Conservation (phyloP, 1,284 basidiomycete species). For the Abortiporus biennis region DNA sequence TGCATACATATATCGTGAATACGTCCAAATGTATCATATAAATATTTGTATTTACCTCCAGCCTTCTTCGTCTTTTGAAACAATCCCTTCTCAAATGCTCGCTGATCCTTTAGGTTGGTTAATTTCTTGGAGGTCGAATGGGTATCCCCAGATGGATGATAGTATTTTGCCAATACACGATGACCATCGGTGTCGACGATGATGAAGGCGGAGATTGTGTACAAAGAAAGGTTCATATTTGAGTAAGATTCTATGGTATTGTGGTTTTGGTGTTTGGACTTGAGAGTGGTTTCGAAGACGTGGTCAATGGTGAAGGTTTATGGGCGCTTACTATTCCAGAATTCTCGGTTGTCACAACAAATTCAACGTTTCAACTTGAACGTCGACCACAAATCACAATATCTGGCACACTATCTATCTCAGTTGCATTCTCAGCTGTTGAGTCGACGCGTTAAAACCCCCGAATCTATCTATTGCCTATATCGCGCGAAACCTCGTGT, state of each 20-base stretch:
- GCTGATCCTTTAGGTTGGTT: constrained; percentile 84
- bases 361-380: no score
- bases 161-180: constrained; percentile 95
- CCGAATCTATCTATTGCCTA: no score
- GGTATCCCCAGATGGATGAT: constrained; percentile 68
- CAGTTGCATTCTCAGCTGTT: no score
- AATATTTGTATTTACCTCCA: constrained; percentile 54
- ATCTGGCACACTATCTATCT: no score
- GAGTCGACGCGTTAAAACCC: no score
- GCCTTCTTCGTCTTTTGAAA: constrained; percentile 94
- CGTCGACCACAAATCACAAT: no score
- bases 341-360: no score
- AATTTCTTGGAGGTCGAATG: constrained; percentile 61
- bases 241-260: background rate
- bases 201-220: constrained; percentile 83
- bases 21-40: background rate
- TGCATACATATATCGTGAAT: constrained; percentile 24
- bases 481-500: no score
- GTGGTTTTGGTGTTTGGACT: background rate
- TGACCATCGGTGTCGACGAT: constrained; percentile 93
- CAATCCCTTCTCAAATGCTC: constrained; percentile 91
- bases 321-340: no score
- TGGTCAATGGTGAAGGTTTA: background rate
- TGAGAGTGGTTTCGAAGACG: background rate
- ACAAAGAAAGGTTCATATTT: constrained; percentile 75